phyloP scores from a whole-genome alignment of 2,329 filamentous ascomycete species.

The Microthyrium microscopicum region DNA sequence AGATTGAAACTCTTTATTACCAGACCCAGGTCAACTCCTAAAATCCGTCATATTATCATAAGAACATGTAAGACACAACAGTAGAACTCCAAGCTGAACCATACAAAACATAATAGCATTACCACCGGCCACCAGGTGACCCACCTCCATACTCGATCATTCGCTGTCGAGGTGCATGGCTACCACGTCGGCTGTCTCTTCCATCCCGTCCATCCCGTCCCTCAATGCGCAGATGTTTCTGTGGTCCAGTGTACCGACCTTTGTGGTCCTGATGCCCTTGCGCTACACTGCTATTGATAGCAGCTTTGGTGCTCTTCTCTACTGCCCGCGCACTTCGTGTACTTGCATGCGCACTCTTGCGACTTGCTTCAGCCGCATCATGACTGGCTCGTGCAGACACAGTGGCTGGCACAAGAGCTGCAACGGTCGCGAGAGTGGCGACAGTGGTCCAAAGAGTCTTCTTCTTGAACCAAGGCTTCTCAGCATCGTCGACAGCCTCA shows the following conservation, averaged over 20 bases:
- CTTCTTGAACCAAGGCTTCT: conserved; percentile 8
- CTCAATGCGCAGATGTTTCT: conserved; percentile 1
- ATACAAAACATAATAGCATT: too few species aligned
- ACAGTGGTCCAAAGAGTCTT: conserved; percentile 7
- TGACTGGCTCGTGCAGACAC: conserved; percentile 2
- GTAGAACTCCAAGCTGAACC: too few species aligned
- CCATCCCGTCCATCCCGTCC: background rate
- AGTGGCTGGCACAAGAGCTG: conserved; percentile 4
- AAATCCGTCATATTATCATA: too few species aligned
- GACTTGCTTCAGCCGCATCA: background rate
- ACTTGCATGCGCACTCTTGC: background rate
- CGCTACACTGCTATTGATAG: conserved; percentile 1
- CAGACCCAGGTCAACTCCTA: too few species aligned
- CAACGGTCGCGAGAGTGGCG: conserved; percentile 6
- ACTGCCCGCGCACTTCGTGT: background rate
- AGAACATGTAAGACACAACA: too few species aligned
- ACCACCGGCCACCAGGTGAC: too few species aligned
- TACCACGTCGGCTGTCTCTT: too few species aligned
- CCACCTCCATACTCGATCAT: conserved; percentile 1
- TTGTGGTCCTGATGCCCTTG: conserved; percentile 2
- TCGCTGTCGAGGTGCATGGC: too few species aligned
- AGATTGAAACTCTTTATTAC: too few species aligned
- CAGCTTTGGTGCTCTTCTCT: conserved; percentile 2
- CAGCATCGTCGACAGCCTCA: conserved; percentile 2
- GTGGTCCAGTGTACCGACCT: conserved; percentile 4